Evolutionary conservation across 441 rosid genomes (phyloP).

Genomic region (Gossypium davidsonii): DNA sequence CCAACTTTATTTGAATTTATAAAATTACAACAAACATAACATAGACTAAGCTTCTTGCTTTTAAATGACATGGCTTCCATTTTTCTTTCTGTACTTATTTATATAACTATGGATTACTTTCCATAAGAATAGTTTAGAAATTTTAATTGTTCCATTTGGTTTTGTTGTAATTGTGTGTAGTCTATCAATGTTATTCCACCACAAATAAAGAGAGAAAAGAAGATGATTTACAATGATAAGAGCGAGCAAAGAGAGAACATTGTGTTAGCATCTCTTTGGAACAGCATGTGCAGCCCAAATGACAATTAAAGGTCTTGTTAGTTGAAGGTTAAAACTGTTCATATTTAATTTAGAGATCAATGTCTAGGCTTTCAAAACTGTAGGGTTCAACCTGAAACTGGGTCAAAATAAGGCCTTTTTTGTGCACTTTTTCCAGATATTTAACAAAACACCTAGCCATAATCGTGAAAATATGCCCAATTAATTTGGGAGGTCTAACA

Average conservation of each 20-base stretch:
- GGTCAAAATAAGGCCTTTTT: neutral
- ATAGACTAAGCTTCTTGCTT: neutral
- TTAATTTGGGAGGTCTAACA: neutral
- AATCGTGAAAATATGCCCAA: neutral
- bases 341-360: neutral
- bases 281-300: neutral
- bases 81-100: neutral
- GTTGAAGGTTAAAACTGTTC: neutral
- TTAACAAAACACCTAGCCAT: neutral
- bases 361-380: neutral
- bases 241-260: neutral
- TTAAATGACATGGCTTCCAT: neutral
- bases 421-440: neutral
- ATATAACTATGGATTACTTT: neutral
- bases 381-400: neutral
- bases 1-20: neutral
- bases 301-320: neutral
- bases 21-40: neutral
- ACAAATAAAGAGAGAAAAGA: neutral
- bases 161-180: neutral
- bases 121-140: neutral
- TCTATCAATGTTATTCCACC: conserved; percentile 9
- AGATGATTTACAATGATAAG: neutral
- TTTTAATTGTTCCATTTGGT: neutral
- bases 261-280: neutral